Conservation (phyloP, 345 rosid genomes). For the Anacardium occidentale region DNA sequence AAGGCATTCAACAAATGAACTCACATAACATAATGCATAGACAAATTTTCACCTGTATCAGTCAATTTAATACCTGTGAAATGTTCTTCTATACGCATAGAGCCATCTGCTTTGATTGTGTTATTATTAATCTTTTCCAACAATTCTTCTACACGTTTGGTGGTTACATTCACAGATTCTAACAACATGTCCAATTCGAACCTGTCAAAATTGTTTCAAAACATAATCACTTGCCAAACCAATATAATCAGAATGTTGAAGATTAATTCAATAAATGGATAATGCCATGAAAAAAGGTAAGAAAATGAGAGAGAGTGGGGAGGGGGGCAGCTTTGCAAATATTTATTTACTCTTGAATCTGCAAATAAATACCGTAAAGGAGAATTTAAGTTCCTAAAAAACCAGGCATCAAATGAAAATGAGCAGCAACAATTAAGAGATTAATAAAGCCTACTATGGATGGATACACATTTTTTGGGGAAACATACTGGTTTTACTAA, state of each 20-base stretch:
- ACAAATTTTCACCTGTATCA: conserved; percentile 11
- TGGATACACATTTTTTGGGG: neutral
- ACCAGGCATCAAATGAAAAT: neutral
- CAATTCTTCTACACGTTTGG: conserved; percentile 81
- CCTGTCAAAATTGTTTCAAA: conserved; percentile 45
- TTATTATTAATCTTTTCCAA: conserved; percentile 68
- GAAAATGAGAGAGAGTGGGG: neutral
- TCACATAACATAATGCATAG: conserved; percentile 11
- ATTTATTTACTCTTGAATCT: neutral
- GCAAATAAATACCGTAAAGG: neutral
- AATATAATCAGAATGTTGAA: conserved; percentile 7
- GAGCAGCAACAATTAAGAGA: neutral
- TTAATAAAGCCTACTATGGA: neutral
- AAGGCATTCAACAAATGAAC: conserved; percentile 13
- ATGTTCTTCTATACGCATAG: conserved; percentile 69
- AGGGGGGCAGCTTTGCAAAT: neutral
- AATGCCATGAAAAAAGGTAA: neutral
- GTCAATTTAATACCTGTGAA: conserved; percentile 63
- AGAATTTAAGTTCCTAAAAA: neutral
- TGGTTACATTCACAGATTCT: conserved; percentile 84
- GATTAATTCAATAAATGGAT: conserved; percentile 12
- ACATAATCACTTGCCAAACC: conserved; percentile 13
- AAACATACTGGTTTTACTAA: neutral
- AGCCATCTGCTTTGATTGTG: conserved; percentile 52
- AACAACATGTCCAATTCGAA: conserved; percentile 95